Percentiles rank a stretch among this genome's conserved stretches.
Conservation (phyloP, 1,139 yeast species). For the Sugiyamaella xylanicola region DNA sequence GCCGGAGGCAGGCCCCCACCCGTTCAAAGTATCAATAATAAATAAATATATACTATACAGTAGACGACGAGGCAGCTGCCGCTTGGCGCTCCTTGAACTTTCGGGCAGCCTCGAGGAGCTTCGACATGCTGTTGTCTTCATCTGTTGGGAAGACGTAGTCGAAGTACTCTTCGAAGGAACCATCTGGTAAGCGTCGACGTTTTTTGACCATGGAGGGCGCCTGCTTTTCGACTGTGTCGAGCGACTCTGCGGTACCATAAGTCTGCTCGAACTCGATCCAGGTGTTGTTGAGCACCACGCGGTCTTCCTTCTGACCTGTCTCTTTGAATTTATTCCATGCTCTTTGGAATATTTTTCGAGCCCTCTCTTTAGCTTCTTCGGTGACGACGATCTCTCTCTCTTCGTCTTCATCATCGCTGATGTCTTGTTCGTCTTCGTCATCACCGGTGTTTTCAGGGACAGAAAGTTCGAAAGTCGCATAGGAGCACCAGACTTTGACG, state of each 20-base stretch:
- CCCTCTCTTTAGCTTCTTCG: conserved; percentile 53
- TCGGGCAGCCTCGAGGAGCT: conserved; percentile 64
- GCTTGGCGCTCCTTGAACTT: conserved; percentile 51
- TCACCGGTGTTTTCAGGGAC: conserved; percentile 50
- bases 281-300: conserved; percentile 62
- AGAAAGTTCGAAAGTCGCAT: conserved; percentile 71
- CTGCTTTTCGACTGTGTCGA: conserved; percentile 47
- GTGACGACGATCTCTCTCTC: conserved; percentile 52
- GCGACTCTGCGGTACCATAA: conserved; percentile 56
- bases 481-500: conserved; percentile 62
- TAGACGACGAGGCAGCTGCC: conserved; percentile 1
- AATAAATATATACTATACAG: conserved; percentile 8
- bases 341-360: conserved; percentile 58
- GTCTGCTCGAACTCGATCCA: conserved; percentile 64
- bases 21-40: not conserved
- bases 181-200: conserved; percentile 49
- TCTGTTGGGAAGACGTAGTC: conserved; percentile 66
- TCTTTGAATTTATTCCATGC: conserved; percentile 54
- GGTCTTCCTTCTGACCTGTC: conserved; percentile 46
- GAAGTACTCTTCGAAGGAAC: conserved; percentile 56
- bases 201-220: conserved; percentile 61
- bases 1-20: not conserved
- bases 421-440: conserved; percentile 52
- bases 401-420: conserved; percentile 43
- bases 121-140: conserved; percentile 46